Evolutionary conservation across 2,329 filamentous ascomycete genomes (phyloP).

Genomic region (Nothopassalora personata): DNA sequence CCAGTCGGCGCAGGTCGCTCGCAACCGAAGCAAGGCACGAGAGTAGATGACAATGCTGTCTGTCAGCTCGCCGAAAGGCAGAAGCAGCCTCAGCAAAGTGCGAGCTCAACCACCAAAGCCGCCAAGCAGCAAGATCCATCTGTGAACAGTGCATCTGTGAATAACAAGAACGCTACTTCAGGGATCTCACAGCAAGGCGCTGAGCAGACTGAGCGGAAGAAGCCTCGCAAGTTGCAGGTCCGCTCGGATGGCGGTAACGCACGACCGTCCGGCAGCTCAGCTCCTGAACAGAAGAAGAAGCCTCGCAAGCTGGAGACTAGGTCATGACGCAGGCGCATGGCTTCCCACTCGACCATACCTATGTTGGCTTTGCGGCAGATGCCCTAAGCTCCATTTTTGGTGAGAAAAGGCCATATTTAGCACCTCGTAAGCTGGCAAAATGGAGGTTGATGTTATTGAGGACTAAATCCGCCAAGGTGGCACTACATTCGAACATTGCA

Average conservation of each 20-base stretch:
- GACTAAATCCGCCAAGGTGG: too few species aligned
- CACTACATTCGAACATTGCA: too few species aligned
- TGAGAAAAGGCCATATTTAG: too few species aligned
- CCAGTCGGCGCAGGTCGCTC: neutral
- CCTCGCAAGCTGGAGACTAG: conserved; percentile 14
- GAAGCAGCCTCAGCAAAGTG: neutral
- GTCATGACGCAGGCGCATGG: neutral
- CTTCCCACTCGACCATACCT: neutral
- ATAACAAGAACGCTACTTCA: neutral
- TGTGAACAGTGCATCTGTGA: too few species aligned
- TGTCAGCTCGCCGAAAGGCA: neutral
- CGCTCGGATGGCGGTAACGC: conserved; percentile 3
- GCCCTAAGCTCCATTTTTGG: too few species aligned
- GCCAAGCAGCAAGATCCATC: neutral
- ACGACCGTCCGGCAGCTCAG: neutral
- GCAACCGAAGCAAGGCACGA: conserved; percentile 9
- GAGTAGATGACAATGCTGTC: neutral
- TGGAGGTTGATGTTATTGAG: too few species aligned
- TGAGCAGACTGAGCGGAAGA: conserved; percentile 8
- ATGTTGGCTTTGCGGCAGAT: too few species aligned
- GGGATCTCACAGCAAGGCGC: neutral
- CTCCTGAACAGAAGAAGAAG: conserved; percentile 2
- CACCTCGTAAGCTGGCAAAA: too few species aligned
- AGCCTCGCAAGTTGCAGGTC: conserved; percentile 17
- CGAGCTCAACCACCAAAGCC: neutral